A percentile compares a stretch with the other conserved stretches of the same genome.
Conservation (phyloP, 352 stramenopile species). For the Globisporangium lucens region DNA sequence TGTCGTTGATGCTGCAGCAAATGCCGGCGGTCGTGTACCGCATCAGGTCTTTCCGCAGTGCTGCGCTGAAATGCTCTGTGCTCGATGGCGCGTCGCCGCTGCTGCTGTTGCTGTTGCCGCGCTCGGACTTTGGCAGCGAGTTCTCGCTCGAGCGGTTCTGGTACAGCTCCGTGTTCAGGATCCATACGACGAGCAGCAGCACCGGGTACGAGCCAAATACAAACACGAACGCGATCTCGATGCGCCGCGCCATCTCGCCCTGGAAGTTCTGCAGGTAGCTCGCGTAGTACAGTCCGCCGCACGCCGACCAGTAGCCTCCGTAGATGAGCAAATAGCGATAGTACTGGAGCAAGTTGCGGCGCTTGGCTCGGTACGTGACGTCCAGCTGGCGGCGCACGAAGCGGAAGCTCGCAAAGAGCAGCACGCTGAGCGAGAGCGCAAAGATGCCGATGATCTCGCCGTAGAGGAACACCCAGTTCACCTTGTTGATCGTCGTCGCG, state of each 20-base stretch:
- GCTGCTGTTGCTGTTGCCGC: constrained; percentile 29
- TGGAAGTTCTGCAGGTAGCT: constrained; percentile 66
- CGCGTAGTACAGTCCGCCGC: constrained; percentile 67
- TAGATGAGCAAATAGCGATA: constrained; percentile 83
- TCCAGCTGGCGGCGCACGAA: constrained; percentile 82
- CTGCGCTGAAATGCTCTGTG: constrained; percentile 80
- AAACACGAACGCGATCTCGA: constrained; percentile 56
- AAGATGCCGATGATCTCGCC: constrained; percentile 47
- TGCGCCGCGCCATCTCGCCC: constrained; percentile 48
- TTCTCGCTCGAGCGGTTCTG: constrained; percentile 76
- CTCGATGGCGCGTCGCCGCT: constrained; percentile 17
- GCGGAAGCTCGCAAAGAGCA: constrained; percentile 82
- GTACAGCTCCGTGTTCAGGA: constrained; percentile 82
- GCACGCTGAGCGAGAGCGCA: constrained; percentile 57
- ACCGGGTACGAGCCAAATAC: constrained; percentile 76
- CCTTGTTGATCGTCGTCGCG: constrained; percentile 44
- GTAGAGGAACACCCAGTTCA: constrained; percentile 71
- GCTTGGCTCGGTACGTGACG: constrained; percentile 81
- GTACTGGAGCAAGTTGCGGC: constrained; percentile 80
- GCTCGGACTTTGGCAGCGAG: constrained; percentile 49
- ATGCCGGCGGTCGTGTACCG: constrained; percentile 84
- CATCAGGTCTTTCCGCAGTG: constrained; percentile 82
- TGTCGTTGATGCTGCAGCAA: constrained; percentile 71
- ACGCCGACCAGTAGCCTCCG: constrained; percentile 63
- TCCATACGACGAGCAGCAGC: constrained; percentile 70